phyloP scores from a whole-genome alignment of 768 basidiomycete genomes.

The Galerina marginata region DNA sequence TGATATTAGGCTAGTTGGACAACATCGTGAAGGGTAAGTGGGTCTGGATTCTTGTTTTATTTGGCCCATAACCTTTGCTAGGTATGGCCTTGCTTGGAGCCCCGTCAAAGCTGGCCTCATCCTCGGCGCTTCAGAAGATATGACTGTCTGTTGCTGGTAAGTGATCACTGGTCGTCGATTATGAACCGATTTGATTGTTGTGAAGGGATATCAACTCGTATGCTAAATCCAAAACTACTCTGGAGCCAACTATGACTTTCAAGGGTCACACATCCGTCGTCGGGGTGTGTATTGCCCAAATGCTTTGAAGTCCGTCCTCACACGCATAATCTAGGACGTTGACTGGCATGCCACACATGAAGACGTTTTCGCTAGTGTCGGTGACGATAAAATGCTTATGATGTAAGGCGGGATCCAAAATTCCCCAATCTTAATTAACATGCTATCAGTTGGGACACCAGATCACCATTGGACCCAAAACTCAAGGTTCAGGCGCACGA shows the following conservation, averaged over 20 bases:
- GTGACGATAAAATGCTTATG: slow-evolving; percentile 94
- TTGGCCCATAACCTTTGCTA: slow-evolving; percentile 30
- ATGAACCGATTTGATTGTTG: neutral
- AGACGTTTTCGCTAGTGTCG: slow-evolving; percentile 90
- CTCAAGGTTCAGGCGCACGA: slow-evolving; percentile 85
- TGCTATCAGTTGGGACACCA: slow-evolving; percentile 85
- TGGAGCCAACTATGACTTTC: slow-evolving; percentile 88
- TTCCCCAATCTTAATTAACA: slow-evolving; percentile 1
- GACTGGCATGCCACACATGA: slow-evolving; percentile 91
- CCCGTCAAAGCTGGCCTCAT: slow-evolving; percentile 82
- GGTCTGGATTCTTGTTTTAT: neutral
- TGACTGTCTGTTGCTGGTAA: slow-evolving; percentile 93
- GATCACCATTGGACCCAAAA: slow-evolving; percentile 70
- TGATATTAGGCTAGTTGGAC: slow-evolving; percentile 89
- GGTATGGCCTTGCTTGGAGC: slow-evolving; percentile 95
- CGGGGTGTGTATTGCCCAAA: slow-evolving; percentile 61
- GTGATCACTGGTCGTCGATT: slow-evolving; percentile 21
- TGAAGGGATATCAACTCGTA: slow-evolving; percentile 92
- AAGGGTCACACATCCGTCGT: slow-evolving; percentile 91
- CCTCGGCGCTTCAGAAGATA: slow-evolving; percentile 93
- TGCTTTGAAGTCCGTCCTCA: slow-evolving; percentile 6
- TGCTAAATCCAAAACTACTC: slow-evolving; percentile 71
- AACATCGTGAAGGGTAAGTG: slow-evolving; percentile 89
- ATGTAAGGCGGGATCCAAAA: slow-evolving; percentile 60
- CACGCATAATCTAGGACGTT: slow-evolving; percentile 70